Evolutionary conservation across 352 stramenopile species (phyloP).

Genomic region (Phytophthora fragariae): DNA sequence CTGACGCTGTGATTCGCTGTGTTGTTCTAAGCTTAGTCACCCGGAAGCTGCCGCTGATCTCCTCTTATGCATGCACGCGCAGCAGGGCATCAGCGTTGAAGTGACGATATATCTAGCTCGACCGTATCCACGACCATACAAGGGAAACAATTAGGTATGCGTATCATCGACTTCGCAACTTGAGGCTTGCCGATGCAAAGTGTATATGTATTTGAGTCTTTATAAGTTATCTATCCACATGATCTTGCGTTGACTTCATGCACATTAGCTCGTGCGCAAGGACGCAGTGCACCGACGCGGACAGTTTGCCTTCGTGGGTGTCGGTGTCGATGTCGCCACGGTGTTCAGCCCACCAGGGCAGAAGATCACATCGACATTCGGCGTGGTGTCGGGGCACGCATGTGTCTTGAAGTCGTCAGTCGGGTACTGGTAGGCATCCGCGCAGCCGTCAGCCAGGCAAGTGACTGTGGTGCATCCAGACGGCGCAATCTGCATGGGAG

Average conservation of each 20-base stretch:
- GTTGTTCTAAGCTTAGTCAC: too few relatives aligned
- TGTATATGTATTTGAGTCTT: not conserved
- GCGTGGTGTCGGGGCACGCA: conserved; percentile 44
- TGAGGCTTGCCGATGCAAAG: not conserved
- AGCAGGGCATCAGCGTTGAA: too few relatives aligned
- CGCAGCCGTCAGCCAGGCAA: conserved; percentile 45
- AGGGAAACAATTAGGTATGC: too few relatives aligned
- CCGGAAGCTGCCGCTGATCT: not conserved
- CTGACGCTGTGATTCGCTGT: too few relatives aligned
- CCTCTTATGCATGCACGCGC: not conserved
- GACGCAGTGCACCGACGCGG: conserved; percentile 29
- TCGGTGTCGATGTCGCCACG: conserved; percentile 8
- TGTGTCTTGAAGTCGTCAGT: conserved; percentile 56
- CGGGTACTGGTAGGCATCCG: conserved; percentile 51
- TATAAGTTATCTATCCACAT: conserved; percentile 16
- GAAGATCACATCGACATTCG: conserved; percentile 54
- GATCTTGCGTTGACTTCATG: not conserved
- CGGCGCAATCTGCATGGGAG: conserved; percentile 56
- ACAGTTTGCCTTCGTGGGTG: conserved; percentile 40
- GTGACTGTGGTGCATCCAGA: conserved; percentile 45
- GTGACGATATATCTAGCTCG: too few relatives aligned
- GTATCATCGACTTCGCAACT: too few relatives aligned
- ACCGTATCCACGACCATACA: too few relatives aligned
- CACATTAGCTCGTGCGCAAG: conserved; percentile 14
- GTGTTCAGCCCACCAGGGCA: conserved; percentile 6